Evolutionary conservation across 2,329 filamentous ascomycete species (phyloP).

Genomic region (Endoconidiophora laricicola): DNA sequence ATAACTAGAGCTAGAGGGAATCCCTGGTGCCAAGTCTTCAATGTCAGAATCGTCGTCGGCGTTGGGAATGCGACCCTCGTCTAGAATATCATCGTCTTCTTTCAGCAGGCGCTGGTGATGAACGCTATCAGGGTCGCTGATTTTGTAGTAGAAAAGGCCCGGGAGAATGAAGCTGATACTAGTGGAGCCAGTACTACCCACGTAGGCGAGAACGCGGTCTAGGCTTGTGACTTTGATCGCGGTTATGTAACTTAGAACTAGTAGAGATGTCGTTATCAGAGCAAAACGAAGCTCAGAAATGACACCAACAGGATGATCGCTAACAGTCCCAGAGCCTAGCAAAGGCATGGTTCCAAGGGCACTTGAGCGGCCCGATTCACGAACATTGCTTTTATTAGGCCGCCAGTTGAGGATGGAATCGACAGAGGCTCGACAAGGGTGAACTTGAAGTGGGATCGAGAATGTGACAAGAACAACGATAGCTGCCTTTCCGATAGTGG

Average conservation of each 20-base stretch:
- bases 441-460: conserved; percentile 86
- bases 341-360: conserved; percentile 27
- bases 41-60: conserved; percentile 20
- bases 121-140: conserved; percentile 72
- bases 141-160: conserved; percentile 96
- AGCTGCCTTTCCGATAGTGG: conserved; percentile 83
- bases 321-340: conserved; percentile 26
- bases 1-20: not conserved
- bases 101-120: conserved; percentile 78
- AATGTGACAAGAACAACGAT: conserved; percentile 95
- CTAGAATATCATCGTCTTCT: conserved; percentile 72
- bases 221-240: conserved; percentile 83
- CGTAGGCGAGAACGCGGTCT: conserved; percentile 84
- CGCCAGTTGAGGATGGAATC: conserved; percentile 92
- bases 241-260: conserved; percentile 69
- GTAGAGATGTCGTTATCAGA: conserved; percentile 68
- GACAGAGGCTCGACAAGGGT: conserved; percentile 87
- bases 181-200: conserved; percentile 85
- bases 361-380: conserved; percentile 23
- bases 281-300: conserved; percentile 70
- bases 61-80: conserved; percentile 37
- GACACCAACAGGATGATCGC: conserved; percentile 25
- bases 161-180: conserved; percentile 95
- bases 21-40: not conserved
- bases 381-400: conserved; percentile 31